Evolutionary conservation across 2,329 filamentous ascomycete genomes (phyloP).

Genomic region (Aureobasidium sp.): DNA sequence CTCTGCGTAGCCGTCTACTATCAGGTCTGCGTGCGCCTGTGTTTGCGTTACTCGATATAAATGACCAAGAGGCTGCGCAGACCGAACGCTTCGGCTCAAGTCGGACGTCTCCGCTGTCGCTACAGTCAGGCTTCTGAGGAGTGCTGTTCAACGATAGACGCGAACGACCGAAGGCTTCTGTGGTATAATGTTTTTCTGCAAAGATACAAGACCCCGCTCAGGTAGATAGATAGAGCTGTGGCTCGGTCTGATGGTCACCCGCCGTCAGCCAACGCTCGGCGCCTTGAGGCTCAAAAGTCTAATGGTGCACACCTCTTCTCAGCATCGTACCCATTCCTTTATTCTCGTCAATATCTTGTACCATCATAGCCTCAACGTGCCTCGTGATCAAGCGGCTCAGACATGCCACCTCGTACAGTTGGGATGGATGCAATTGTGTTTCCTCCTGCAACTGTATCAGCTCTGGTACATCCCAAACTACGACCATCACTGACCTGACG

Average conservation of each 20-base stretch:
- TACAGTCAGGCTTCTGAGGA: neutral
- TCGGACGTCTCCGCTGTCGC: neutral
- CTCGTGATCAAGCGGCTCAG: neutral
- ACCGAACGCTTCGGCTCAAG: slow-evolving; percentile 6
- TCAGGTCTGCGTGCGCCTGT: slow-evolving; percentile 5
- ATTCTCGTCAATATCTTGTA: neutral
- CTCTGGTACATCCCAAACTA: neutral
- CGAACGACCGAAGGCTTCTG: neutral
- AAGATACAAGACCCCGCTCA: neutral
- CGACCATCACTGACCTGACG: neutral
- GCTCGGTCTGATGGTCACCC: neutral
- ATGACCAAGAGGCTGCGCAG: slow-evolving; percentile 5
- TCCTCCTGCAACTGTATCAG: slow-evolving; percentile 2
- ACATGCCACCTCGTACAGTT: slow-evolving; percentile 9
- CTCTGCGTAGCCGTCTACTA: neutral
- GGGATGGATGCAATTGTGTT: slow-evolving; percentile 12
- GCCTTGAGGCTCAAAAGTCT: neutral
- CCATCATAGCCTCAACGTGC: neutral
- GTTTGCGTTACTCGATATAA: slow-evolving; percentile 13
- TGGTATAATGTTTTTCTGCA: neutral
- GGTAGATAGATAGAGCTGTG: neutral
- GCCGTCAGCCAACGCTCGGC: slow-evolving; percentile 1
- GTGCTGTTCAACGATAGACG: neutral
- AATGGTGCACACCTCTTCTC: neutral
- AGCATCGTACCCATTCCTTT: neutral